Base-by-base conservation (phyloP, 2,329 filamentous ascomycete genomes). In the Venturia nashicola region DNA sequence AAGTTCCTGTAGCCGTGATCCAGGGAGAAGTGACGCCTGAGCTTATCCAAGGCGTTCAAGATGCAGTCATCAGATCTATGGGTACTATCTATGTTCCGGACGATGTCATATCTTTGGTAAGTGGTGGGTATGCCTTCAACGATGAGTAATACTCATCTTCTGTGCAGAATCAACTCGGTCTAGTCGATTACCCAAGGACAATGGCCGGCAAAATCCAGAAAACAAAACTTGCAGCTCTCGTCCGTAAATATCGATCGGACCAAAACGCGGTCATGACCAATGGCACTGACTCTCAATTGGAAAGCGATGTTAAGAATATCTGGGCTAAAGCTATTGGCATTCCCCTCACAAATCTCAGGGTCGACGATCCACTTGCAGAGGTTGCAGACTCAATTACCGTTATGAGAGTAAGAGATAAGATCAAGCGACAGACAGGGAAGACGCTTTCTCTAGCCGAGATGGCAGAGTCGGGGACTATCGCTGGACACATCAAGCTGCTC, bases 1-100 rank as follows among this genome's bases (percentile, higher is more conserved):
- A 82, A 66, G 73, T 82, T 3, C 76, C 78, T 0, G 74, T 81
- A 16, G 79, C 79, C 2, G 69, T 81, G 14, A 74, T 79, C 34
- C 68, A 44, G 20, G 23, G 71, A 40, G 65, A 74, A 2, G 71
- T 74, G 0, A 44, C 71, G n/a, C 67, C 68, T 2, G 66, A 69
- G 0, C 66, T 74, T 36, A 77, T 77, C 66, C 69, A 72, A 20
- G 67, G 76, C n/a, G 65, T 69, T 48, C 66, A 72, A 59, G 72
- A 71, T 60, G 69, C 72, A 36, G 51, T 68, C 5, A n/a, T 64
- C 2, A 67, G 69, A 39, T 66, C 61, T 3, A 55, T 77, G 2
- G 77, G 78, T 5, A 67, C 72, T 27, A 74, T 74, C n/a, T 77
- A 75, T 54, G 71, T 73, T 0, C 71, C 79, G 0, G 76, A 75